Base-by-base conservation (phyloP, 2,329 filamentous ascomycete species). In the Trichoderma semiorbis region DNA sequence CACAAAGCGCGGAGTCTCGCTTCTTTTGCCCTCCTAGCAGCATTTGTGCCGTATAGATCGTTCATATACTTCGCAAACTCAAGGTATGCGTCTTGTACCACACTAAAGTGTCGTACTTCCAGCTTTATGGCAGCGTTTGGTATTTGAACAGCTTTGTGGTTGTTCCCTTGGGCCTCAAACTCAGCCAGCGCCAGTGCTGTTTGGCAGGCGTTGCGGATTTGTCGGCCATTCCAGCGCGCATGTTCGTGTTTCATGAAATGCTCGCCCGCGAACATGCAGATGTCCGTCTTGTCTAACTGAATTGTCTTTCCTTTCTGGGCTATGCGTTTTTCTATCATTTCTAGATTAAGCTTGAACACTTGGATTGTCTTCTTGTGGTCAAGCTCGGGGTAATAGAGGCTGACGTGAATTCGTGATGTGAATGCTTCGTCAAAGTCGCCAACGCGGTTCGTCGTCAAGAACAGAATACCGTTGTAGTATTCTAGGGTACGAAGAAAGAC, bases 401-500 rank as follows among this genome's bases (percentile, higher is more conserved):
- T 75, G 10, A 81, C 72, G 36, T 81, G 77, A 68, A 81, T 81
- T 4, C 79, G 77, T 1, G 79, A 81, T 68, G 80, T 80, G 75
- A 82, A 81, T 6, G 78, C 80, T 65, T 79, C 79, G 64, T 82
- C 80, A 24, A 82, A 79, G 0, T 75, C 77, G 5, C 74, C 78
- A 0, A 82, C 78, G 2, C 80, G 78, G 67, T 82, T 82, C 8
- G 78, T 78, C 1, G 80, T 82, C 2, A 82, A 74, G 30, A 82
- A 78, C 0, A 82, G 67, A 30, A 82, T 81, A n/a, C 81, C 79
- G 5, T 75, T 74, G 65, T 80, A 81, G 65, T 81, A 81, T 57
- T 81, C 80, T 3, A 82, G 73, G 0, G 78, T 75, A 5, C 81
- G 77, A 14, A 82, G 74, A 61, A 83, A 82, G 0, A 81, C 84